Base-by-base conservation (phyloP, 805 yeast genomes). In the Lipomyces mesembrius region DNA sequence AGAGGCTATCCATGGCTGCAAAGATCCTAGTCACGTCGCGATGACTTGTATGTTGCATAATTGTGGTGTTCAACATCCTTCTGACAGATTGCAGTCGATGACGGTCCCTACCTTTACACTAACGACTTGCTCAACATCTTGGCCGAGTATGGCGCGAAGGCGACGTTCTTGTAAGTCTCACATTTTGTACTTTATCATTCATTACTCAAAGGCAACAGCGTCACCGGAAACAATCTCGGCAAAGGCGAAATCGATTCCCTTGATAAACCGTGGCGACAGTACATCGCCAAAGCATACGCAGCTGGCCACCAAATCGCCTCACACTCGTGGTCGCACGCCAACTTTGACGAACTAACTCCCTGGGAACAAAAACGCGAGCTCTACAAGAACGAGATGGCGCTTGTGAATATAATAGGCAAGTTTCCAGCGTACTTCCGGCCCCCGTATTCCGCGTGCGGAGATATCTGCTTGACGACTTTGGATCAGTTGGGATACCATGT, bases 271-370 rank as follows among this genome's bases (percentile, higher is more conserved):
- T 66, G 69, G 69, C 54, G 37, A 12, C 57, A 63, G 20, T 62
- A 60, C 11, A 59, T 66, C 43, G 3, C 22, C 20, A 63, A 58
- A 35, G 61, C 60, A 17, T 60, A 63, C 46, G 46, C 17, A 12
- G 62, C 43, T 9, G 69, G 69, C 22, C 69, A 66, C 29, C 69
- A 66, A 35, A 63, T 66, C 27, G 69, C 67, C 14, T 66, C 69
- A 32, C 69, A 66, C 34, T 46, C 67, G n/a, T 66, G 69, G 69
- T 60, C 69, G 11, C 69, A 66, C 43, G 55, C 69, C 1, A 52
- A 60, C 39, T 61, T 63, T n/a, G 57, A 55, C 34, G 17, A n/a
- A 3, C 46, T 66, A 2, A 46, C 22, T 9, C 49, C 64, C 3
- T 49, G 54, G 53, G 57, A 56, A 34, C 62, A 60, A 59, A 54